Percentiles rank a stretch among this genome's conserved stretches.
Conservation (phyloP, 1,139 yeast genomes). For the Taiozyma onychis region DNA sequence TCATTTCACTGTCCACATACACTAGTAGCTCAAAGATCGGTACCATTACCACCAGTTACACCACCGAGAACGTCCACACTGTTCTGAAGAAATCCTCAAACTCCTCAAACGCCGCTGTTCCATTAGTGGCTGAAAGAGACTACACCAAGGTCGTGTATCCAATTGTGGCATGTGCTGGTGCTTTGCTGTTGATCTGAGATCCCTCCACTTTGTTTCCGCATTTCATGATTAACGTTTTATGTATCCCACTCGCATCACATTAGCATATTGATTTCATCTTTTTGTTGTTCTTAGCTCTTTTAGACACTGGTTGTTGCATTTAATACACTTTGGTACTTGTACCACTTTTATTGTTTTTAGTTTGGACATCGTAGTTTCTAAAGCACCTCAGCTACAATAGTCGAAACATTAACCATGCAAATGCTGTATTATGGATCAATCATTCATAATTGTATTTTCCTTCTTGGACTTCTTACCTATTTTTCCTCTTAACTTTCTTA, state of each 20-base stretch:
- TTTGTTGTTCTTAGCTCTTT: not conserved
- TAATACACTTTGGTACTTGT: not conserved
- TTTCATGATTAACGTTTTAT: not conserved
- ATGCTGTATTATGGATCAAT: not conserved
- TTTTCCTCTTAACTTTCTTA: conserved; percentile 10
- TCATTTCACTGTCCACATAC: not conserved
- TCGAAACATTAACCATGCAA: conserved; percentile 1
- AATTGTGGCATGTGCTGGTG: conserved; percentile 6
- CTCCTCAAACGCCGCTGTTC: conserved; percentile 5
- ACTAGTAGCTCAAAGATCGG: conserved; percentile 2
- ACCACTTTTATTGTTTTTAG: not conserved
- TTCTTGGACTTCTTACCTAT: conserved; percentile 10
- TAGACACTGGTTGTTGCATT: not conserved
- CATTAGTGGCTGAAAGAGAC: not conserved
- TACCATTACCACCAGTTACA: conserved; percentile 1
- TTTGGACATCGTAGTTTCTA: not conserved
- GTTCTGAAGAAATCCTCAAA: not conserved
- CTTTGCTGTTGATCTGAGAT: not conserved
- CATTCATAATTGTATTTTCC: not conserved
- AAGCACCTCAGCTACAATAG: not conserved
- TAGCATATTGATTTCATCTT: not conserved
- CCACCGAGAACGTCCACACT: not conserved
- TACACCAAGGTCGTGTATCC: conserved; percentile 2
- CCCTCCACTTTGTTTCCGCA: not conserved
- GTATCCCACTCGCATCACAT: not conserved